Evolutionary conservation across 305 asterid genomes (phyloP), one percentile per base, ranked within the genome.

Genomic region (Fraxinus xanthoxyloides): DNA sequence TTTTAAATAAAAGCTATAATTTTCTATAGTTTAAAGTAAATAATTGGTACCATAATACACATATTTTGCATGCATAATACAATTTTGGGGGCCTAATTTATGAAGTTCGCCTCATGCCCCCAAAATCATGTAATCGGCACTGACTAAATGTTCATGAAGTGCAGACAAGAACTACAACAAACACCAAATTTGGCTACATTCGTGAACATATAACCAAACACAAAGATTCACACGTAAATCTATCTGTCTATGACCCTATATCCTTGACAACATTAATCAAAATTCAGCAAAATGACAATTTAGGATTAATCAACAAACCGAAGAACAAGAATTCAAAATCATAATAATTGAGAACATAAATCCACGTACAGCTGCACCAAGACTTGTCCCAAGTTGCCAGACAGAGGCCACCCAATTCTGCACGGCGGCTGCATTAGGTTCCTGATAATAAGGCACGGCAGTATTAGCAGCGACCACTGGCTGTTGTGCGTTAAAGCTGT

Each of bases 321-420:
- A 6, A 4, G 48, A 67, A 10, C 28, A 31, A 43, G 3, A 23
- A 26, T 4, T 15, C 13, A 48, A 48, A 28, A 46, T 28, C 7
- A 9, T 8, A 31, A 75, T 38, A 76, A 72, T 40, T 77, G 35
- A 34, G 10, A 36, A 77, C n/a, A 84, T 46, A 30, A 23, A 54
- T 77, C 9, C 19, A 2, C 89, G 85, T 85, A 86, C 91, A 69
- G 84, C 72, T 56, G 81, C 48, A 85, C 80, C 81, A 74, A 67
- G 38, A 65, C 73, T 31, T 43, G 82, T 70, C 21, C 73, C 90
- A 73, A 4, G 56, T 81, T 77, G 86, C 38, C 61, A 17, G 30
- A 79, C 30, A 7, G 88, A 76, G 76, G 84, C 86, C 48, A 74
- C 74, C 88, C 89, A 88, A 48, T 34, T 77, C 78, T 63, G 30